phyloP scores from a whole-genome alignment of 371 early-diverging fungal genomes.

The Mortierella sp. region DNA sequence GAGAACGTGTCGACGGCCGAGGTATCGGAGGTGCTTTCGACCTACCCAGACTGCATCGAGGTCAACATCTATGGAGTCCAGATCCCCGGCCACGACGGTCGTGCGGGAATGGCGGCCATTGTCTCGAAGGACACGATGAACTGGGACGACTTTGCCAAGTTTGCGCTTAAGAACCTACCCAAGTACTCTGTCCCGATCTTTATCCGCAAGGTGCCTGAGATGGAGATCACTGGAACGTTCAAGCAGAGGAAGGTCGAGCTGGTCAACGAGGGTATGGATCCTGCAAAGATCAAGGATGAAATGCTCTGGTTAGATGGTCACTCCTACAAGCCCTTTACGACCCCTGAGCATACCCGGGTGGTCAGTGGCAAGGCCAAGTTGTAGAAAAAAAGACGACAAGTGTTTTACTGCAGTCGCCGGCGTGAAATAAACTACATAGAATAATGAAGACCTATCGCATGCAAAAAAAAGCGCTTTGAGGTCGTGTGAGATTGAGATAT shows the following conservation, averaged over 20 bases:
- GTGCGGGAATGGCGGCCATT: conserved; percentile 84
- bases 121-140: conserved; percentile 58
- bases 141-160: conserved; percentile 53
- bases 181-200: conserved; percentile 76
- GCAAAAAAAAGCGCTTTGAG: neutral
- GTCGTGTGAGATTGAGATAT: neutral
- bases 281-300: conserved; percentile 56
- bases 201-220: conserved; percentile 63
- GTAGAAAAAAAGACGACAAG: conserved; percentile 5
- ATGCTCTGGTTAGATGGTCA: conserved; percentile 66
- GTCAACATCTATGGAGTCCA: conserved; percentile 76
- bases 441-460: too few relatives aligned
- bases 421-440: neutral
- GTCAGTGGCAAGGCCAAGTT: conserved; percentile 51
- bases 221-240: conserved; percentile 71
- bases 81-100: conserved; percentile 72
- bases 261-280: conserved; percentile 66
- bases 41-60: conserved; percentile 72
- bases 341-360: conserved; percentile 36
- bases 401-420: too few relatives aligned
- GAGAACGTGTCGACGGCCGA: conserved; percentile 81
- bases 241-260: conserved; percentile 68
- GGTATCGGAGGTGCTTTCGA: conserved; percentile 70
- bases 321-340: conserved; percentile 64
- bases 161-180: conserved; percentile 65